phyloP scores from a whole-genome alignment of 148 eudicot genomes.

The Fagopyrum tataricum region DNA sequence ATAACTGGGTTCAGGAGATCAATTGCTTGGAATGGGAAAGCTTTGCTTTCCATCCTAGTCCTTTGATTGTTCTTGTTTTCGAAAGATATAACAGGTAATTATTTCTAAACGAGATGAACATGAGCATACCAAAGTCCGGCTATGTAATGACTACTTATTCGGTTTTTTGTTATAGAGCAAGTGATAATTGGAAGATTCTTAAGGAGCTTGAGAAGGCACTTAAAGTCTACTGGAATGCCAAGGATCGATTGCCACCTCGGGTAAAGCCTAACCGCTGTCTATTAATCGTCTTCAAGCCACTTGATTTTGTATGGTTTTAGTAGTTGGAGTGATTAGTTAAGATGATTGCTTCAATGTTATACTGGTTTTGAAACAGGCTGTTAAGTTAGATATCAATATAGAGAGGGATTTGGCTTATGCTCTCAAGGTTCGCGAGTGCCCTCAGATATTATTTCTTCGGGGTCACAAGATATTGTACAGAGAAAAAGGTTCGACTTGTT shows the following conservation, averaged over 20 bases:
- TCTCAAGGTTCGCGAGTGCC: conserved; percentile 69
- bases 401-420: conserved; percentile 93
- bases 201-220: conserved; percentile 93
- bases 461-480: conserved; percentile 71
- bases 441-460: conserved; percentile 65
- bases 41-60: conserved; percentile 95
- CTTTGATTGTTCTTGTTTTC: conserved; percentile 80
- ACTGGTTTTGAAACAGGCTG: conserved; percentile 38
- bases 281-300: neutral
- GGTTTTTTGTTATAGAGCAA: conserved; percentile 37
- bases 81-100: conserved; percentile 89
- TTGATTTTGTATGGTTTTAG: neutral
- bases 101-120: neutral
- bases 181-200: conserved; percentile 81
- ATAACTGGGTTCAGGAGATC: conserved; percentile 81
- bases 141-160: conserved; percentile 4
- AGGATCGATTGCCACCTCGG: conserved; percentile 94
- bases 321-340: neutral
- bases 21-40: conserved; percentile 96
- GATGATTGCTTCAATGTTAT: neutral
- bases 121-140: neutral
- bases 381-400: conserved; percentile 78
- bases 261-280: conserved; percentile 26
- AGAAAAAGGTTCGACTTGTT: conserved; percentile 47
- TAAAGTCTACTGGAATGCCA: conserved; percentile 78